Evolutionary conservation across 768 basidiomycete genomes (phyloP), one percentile per base, ranked within the genome.

Genomic region (Auriculariales sp.): DNA sequence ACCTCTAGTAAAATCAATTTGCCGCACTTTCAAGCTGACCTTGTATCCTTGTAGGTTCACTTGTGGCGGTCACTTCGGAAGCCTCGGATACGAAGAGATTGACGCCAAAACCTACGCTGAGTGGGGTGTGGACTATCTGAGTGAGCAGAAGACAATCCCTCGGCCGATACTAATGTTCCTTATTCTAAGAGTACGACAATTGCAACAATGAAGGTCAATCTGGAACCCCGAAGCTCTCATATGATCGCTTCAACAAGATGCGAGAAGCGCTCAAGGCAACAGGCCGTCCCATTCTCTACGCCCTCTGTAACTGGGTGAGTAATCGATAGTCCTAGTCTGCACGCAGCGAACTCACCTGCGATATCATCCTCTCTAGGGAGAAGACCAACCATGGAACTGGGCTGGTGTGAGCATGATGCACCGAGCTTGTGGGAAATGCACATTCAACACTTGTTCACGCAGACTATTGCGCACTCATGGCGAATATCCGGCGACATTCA

Each of bases 261-360:
- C 64, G 63, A 1, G 49, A 56, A n/a, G 67, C 67, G 1, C 53
- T 68, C 24, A 66, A 65, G 46, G 65, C 61, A 12, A 68, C 67
- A 0, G 67, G 67, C 2, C 56, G 67, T 7, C 67, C 67, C 4
- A 68, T 68, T 28, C 52, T 68, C 6, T 68, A 66, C 48, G 61
- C 64, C 14, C 62, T 68, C 61, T 68, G 67, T 50, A 66, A 67
- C 47, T 68, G 65, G 67, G n/a, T n/a, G n/a, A n/a, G n/a, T n/a
- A n/a, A n/a, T n/a, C n/a, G n/a, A n/a, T n/a, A n/a, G n/a, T n/a
- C n/a, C n/a, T n/a, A n/a, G n/a, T n/a, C n/a, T n/a, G n/a, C n/a
- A n/a, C n/a, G n/a, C n/a, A n/a, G n/a, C n/a, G n/a, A n/a, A n/a
- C n/a, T n/a, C n/a, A n/a, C n/a, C n/a, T n/a, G n/a, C n/a, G n/a